Evolutionary conservation across 495 filamentous ascomycete genomes (phyloP), one percentile per base, ranked within the genome.

Genomic region (Tirmania nivea): DNA sequence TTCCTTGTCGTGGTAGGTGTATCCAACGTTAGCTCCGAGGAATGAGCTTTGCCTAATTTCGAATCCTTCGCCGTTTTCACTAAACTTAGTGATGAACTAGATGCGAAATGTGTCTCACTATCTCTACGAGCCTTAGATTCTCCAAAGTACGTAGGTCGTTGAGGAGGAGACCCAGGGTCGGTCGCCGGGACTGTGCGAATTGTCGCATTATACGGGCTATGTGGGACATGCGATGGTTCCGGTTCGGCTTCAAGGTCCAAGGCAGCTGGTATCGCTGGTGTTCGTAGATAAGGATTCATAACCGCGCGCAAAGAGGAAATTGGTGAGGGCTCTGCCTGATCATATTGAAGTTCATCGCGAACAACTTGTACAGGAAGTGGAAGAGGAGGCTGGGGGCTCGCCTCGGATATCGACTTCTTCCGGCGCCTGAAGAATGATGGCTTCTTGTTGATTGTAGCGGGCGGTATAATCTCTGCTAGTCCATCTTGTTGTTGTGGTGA

Each of bases 361-460:
- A 65, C 66, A 21, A 66, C 67, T 53, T 55, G 59, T 35, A 63
- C 58, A 45, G 57, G 56, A 48, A 50, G 50, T 42, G 67, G 68
- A 39, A 74, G 59, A 25, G 75, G 69, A 8, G 77, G 77, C 21
- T 69, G 68, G 34, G 69, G 72, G 34, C 65, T 63, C 55, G 63
- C 72, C 63, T 76, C 81, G 53, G 69, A 78, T 52, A 81, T 65
- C 3, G 87, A 94, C 68, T 84, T 86, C 74, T 97, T 97, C 58
- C 90, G 76, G 57, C 89, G 74, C 59, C 90, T 75, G 68, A 97
- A 95, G 71, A 97, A 95, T 1, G 88, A 93, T 4, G 81, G 75
- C 65, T 94, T 96, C 69, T 97, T 94, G 54, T 79, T 82, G 52
- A 95, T 57, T 7, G 73, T 69, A 53, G 69, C 75, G 1, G 73